phyloP scores from a whole-genome alignment of 495 filamentous ascomycete species.

The Jackrogersella multiformis region DNA sequence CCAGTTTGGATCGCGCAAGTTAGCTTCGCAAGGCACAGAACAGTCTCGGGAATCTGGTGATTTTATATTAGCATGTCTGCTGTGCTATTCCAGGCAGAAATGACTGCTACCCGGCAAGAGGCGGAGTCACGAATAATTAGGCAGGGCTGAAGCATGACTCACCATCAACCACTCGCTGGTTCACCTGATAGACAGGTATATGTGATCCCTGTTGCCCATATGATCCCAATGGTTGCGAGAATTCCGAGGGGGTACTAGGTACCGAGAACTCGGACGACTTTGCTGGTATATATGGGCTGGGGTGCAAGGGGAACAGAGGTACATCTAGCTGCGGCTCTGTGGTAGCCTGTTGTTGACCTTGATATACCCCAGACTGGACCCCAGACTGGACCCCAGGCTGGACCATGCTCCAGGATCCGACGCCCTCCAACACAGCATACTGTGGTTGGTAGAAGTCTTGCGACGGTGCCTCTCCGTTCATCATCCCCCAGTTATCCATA shows the following conservation, averaged over 20 bases:
- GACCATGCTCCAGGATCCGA: not conserved
- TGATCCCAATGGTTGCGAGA: not conserved
- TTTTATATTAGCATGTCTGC: constrained; percentile 25
- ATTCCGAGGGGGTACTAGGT: not conserved
- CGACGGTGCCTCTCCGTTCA: not conserved
- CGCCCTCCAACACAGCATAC: not conserved
- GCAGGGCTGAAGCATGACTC: constrained; percentile 40
- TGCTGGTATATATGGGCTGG: not conserved
- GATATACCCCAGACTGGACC: not conserved
- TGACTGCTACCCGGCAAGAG: constrained; percentile 20
- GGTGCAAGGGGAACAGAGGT: not conserved
- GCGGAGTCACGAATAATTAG: constrained; percentile 21
- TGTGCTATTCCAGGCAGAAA: constrained; percentile 28
- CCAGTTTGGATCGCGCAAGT: constrained; percentile 19
- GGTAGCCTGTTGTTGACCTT: no score
- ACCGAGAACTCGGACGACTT: not conserved
- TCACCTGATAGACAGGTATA: not conserved
- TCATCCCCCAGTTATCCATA: not conserved
- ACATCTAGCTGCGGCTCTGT: no score
- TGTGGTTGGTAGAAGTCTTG: not conserved
- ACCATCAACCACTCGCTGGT: not conserved
- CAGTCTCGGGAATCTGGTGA: not conserved
- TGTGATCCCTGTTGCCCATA: not conserved
- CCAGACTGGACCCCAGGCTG: not conserved
- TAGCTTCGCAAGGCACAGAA: not conserved